These are phyloP conservation scores for Marasmius sp. DNA, from an alignment of 1,284 basidiomycete genomes.

Conservation along the genomic window DNA sequence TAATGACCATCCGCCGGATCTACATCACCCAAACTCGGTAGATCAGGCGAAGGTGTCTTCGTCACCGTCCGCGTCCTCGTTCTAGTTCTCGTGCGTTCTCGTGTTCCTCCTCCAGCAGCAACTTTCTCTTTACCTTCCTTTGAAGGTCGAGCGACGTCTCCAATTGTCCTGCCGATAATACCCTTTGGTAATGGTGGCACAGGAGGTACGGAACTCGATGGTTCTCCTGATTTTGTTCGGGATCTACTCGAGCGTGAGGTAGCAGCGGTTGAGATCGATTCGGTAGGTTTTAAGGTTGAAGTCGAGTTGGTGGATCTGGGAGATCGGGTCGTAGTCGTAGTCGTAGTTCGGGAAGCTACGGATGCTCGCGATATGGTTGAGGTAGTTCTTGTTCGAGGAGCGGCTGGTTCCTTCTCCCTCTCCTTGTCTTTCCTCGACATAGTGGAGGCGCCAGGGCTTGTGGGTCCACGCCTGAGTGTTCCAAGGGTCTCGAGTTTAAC, in stretches of 20 bases:
- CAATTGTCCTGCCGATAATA: neutral
- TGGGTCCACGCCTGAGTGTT: neutral
- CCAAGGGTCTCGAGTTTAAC: no score
- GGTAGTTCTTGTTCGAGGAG: neutral
- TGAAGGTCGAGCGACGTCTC: no score
- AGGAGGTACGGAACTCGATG: neutral
- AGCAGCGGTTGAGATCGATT: neutral
- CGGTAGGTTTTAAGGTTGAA: no score
- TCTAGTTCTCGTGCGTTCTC: neutral
- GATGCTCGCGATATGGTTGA: neutral
- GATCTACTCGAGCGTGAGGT: neutral
- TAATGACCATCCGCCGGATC: slow-evolving; percentile 12
- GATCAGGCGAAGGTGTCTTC: slow-evolving; percentile 47
- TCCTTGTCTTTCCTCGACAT: neutral
- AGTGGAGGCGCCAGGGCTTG: neutral
- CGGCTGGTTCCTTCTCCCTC: neutral
- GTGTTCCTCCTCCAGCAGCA: neutral
- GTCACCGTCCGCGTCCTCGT: slow-evolving; percentile 31
- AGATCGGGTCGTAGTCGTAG: neutral
- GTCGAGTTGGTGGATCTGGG: no score
- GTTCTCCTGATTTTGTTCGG: neutral
- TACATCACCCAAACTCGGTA: slow-evolving; percentile 33
- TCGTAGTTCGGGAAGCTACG: neutral
- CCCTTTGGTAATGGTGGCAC: slow-evolving; percentile 6
- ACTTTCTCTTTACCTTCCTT: no score